phyloP scores from a whole-genome alignment of 345 rosid genomes.

The Angophora floribunda region DNA sequence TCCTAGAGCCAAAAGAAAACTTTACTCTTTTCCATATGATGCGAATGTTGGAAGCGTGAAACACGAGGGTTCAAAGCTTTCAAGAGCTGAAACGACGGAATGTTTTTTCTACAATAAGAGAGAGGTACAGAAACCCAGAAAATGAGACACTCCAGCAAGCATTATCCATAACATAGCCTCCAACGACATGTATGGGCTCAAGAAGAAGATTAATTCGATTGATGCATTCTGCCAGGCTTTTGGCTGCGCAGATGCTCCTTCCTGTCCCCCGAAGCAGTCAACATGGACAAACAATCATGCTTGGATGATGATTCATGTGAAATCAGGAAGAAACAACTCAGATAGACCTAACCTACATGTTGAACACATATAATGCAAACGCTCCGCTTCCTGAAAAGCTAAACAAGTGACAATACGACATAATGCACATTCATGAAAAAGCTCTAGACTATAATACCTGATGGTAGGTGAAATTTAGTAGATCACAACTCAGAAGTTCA shows the following conservation, averaged over 20 bases:
- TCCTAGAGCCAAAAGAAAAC: too few species aligned
- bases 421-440: not conserved
- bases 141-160: slow-evolving; percentile 34
- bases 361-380: not conserved
- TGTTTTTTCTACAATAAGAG: slow-evolving; percentile 54
- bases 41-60: too few species aligned
- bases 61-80: not conserved
- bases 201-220: slow-evolving; percentile 74
- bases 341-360: not conserved
- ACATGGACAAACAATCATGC: not conserved
- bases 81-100: slow-evolving; percentile 15
- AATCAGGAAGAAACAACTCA: not conserved
- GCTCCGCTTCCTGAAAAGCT: not conserved
- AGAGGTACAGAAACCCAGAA: slow-evolving; percentile 35
- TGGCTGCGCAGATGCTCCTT: slow-evolving; percentile 88
- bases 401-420: not conserved
- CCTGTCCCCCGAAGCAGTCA: slow-evolving; percentile 18
- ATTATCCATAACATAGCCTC: slow-evolving; percentile 51
- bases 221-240: slow-evolving; percentile 88
- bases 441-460: not conserved
- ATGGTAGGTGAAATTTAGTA: not conserved
- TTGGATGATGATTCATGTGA: not conserved
- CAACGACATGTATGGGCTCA: slow-evolving; percentile 51
- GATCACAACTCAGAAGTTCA: not conserved
- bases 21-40: too few species aligned